A percentile compares a stretch with the other conserved stretches of the same genome.
phyloP scores from a whole-genome alignment of 73 alveolate genomes.

The Paramecium pentaurelia region DNA sequence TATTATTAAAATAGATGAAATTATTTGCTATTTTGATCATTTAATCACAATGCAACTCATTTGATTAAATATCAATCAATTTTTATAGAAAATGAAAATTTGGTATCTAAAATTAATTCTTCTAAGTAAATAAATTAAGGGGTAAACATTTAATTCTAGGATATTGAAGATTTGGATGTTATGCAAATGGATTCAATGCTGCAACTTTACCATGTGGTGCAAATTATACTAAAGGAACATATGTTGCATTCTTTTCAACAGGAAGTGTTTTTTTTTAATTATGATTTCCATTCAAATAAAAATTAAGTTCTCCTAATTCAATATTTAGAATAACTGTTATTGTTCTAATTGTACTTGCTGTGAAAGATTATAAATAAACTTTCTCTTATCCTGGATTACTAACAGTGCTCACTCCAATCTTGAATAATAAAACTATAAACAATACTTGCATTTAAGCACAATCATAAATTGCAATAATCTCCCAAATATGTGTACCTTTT shows the following conservation, averaged over 20 bases:
- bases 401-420: slow-evolving; percentile 10
- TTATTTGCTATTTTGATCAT: background rate
- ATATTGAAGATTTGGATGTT: background rate
- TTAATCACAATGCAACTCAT: background rate
- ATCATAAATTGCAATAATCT: slow-evolving; percentile 18
- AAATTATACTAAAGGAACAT: background rate
- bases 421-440: background rate
- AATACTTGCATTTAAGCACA: background rate
- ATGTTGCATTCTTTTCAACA: background rate
- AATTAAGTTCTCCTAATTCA: background rate
- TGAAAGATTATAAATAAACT: background rate
- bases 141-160: background rate
- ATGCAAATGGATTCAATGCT: background rate
- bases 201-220: background rate
- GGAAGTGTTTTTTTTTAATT: background rate
- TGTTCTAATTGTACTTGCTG: background rate
- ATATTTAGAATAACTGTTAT: background rate
- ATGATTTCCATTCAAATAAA: background rate
- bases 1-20: background rate
- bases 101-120: background rate
- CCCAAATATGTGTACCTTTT: slow-evolving; percentile 30
- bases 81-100: background rate
- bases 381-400: background rate
- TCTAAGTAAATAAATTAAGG: background rate
- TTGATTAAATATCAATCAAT: background rate